Conservation (phyloP, 2,329 filamentous ascomycete genomes). For the Exophiala bonariae region DNA sequence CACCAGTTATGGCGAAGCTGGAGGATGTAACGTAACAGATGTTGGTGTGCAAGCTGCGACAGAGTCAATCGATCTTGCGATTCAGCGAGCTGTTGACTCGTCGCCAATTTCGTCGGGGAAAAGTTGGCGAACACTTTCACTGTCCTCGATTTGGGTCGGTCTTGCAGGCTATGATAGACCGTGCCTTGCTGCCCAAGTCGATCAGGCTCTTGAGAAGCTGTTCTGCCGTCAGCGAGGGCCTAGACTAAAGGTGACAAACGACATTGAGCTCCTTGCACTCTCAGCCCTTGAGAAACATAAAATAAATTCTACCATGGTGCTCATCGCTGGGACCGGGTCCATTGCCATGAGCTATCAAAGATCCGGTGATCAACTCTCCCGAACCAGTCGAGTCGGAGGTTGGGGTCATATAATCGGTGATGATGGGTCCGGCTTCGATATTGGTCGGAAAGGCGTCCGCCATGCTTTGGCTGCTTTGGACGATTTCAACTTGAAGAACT, state of each 20-base stretch:
- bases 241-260: conserved; percentile 37
- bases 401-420: conserved; percentile 48
- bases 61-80: conserved; percentile 29
- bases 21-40: conserved; percentile 41
- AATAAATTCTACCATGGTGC: conserved; percentile 33
- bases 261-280: conserved; percentile 42
- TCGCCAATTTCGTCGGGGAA: neutral
- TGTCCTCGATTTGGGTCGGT: conserved; percentile 40
- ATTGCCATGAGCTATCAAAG: conserved; percentile 42
- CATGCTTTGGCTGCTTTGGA: conserved; percentile 35
- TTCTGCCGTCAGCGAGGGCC: conserved; percentile 29
- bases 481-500: conserved; percentile 13
- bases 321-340: conserved; percentile 47
- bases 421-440: conserved; percentile 44
- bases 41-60: conserved; percentile 32
- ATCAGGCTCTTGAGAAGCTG: conserved; percentile 29
- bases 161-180: conserved; percentile 43
- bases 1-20: conserved; percentile 33
- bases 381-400: conserved; percentile 41
- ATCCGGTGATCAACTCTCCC: conserved; percentile 24
- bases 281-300: conserved; percentile 20
- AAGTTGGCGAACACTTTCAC: conserved; percentile 14
- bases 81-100: conserved; percentile 29
- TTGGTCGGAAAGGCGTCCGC: conserved; percentile 40
- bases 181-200: conserved; percentile 30